These are phyloP conservation scores for Malus fusca DNA, from an alignment of 306 rosid genomes.

Conservation along the genomic window DNA sequence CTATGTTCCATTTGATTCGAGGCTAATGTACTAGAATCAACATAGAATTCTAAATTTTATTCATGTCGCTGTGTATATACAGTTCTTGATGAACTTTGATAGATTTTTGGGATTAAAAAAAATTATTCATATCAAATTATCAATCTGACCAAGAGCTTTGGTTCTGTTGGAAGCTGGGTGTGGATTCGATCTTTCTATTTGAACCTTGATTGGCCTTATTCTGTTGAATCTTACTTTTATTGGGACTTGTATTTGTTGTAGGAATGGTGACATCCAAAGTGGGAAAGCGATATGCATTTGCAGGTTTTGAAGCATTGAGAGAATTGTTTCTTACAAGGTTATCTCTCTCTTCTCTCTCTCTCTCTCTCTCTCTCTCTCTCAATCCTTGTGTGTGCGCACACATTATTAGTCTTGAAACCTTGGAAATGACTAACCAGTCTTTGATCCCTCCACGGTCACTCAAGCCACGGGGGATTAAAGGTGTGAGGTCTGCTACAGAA, in stretches of 20 bases:
- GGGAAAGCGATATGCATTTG: constrained; percentile 89
- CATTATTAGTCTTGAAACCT: neutral
- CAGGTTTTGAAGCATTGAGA: constrained; percentile 84
- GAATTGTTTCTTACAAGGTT: constrained; percentile 85
- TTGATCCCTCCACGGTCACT: too few relatives aligned
- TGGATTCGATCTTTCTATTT: neutral
- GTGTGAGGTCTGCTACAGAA: neutral
- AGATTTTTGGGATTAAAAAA: too few relatives aligned
- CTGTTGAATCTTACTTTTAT: constrained; percentile 6
- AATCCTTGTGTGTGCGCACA: neutral
- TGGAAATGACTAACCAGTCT: too few relatives aligned
- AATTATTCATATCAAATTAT: neutral
- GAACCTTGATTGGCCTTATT: neutral
- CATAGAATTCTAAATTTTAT: neutral
- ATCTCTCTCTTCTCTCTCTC: neutral
- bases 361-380: neutral
- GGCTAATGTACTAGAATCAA: neutral
- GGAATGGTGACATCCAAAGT: constrained; percentile 98
- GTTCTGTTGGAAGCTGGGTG: neutral
- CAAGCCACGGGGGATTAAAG: neutral
- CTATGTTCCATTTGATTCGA: neutral
- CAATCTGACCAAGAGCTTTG: neutral
- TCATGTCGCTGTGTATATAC: neutral
- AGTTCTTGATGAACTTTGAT: too few relatives aligned
- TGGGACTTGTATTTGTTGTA: constrained; percentile 18